These are phyloP conservation scores for Citrus hindsii DNA, from an alignment of 345 rosid species.

Conservation along the genomic window DNA sequence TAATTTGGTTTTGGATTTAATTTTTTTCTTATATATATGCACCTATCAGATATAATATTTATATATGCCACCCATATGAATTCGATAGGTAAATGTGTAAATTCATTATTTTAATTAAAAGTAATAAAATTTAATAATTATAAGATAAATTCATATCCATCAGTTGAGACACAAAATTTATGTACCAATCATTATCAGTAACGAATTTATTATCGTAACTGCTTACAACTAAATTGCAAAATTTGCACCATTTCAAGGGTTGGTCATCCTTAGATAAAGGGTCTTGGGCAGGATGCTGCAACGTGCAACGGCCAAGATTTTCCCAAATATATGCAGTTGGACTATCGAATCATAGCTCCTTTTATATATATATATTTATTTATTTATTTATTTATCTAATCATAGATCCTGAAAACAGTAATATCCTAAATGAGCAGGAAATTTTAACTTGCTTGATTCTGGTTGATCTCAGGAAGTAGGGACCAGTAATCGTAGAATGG, in stretches of 20 bases:
- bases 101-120: no score
- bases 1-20: neutral
- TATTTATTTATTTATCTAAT: no score
- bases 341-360: no score
- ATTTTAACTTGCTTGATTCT: neutral
- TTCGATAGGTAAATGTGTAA: no score
- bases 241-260: neutral
- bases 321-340: neutral
- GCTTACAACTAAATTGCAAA: neutral
- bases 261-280: neutral
- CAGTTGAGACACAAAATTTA: no score
- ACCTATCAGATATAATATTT: no score
- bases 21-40: no score
- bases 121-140: no score
- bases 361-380: no score
- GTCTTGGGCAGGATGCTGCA: neutral
- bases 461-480: neutral
- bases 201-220: neutral
- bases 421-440: neutral
- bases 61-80: no score
- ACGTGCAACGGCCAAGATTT: neutral
- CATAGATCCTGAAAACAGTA: neutral
- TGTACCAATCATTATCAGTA: no score
- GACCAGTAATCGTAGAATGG: neutral
- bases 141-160: no score